Base-by-base conservation (phyloP, 768 basidiomycete species). In the Trametes cingulata region DNA sequence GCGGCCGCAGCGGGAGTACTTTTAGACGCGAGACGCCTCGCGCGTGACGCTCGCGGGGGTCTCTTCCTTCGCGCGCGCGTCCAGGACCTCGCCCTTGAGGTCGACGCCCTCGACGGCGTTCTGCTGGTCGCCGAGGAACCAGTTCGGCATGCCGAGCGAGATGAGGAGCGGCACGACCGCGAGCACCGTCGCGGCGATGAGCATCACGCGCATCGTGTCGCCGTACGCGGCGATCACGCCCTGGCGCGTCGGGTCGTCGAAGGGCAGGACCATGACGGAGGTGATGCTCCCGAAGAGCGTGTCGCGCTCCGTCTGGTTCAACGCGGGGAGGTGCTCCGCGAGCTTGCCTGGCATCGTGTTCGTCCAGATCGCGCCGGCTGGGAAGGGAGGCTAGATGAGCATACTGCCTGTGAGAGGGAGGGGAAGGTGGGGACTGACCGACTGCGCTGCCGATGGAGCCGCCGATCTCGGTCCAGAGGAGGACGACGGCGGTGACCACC, bases 41-140 rank as follows among this genome's bases (percentile, higher is more conserved):
- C 42, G 42, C 42, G 42, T 43, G 9, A 43, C 42, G n/a, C n/a
- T 15, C 6, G 42, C 42, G 17, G 42, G n/a, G 42, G 15, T 41
- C 40, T 41, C 40, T 8, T 17, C 40, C 10, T 14, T 8, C 36
- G 36, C 9, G 9, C 9, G 15, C 10, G 15, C 40, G 40, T 7
- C 40, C n/a, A n/a, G n/a, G n/a, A n/a, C n/a, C 52, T 63, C 67
- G 41, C 65, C 67, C 3, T 54, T 45, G 25, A 67, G 47, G 55
- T 60, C 55, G 19, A 52, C 47, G 4, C n/a, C 46, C 20, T 90
- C 87, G 15, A 87, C 80, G 0, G 88, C 86, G 68, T 90, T 91
- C 71, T 91, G 90, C 36, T 73, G 75, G 65, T 88, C 83, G 8
- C 85, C 84, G 49, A 93, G 83, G 60, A 82, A 78, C 78, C 83